Base-by-base conservation (phyloP, 306 rosid genomes). In the Luffa aegyptiaca region DNA sequence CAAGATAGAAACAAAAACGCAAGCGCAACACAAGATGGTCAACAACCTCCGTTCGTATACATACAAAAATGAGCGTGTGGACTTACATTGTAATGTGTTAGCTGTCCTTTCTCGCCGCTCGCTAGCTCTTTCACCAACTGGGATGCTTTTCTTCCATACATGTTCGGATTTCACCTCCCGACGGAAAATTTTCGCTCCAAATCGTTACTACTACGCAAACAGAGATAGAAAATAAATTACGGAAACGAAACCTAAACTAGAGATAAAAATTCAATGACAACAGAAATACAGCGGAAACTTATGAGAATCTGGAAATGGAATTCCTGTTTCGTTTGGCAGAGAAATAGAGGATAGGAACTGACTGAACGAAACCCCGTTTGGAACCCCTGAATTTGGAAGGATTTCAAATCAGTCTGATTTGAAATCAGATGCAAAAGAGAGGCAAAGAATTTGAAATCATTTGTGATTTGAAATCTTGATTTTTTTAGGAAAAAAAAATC, bases 71-170 rank as follows among this genome's bases (percentile, higher is more conserved):
- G 16, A 75, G 36, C 7, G 12, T 18, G 3, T 48, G 56, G 51
- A 11, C 83, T 84, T 84, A 92, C 98, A 85, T 87, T 92, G 90
- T 85, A 94, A 17, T 84, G 89, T 2, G 87, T 61, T 75, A 94
- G 87, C 82, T 94, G 98, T 18, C 85, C 94, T 83, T 92, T 92
- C 70, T 92, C 98, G 39, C 84, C 85, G 59, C 65, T 82, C 26
- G 93, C 80, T 59, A 87, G 70, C 86, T 92, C 98, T 85, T 86
- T 94, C 72, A 94, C 93, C 79, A 94, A 85, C 76, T 88, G 93
- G 81, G 88, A 86, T 58, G 90, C 97, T 79, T 87, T 92, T 84
- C 89, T 86, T 37, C 96, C 97, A 64, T 92, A 92, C 98, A 94
- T 93, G 48, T 82, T 86, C 44, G 5, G 35, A 75, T 11, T 65